phyloP scores from a whole-genome alignment of 2,329 filamentous ascomycete genomes.

The Drechslerella dactyloides region DNA sequence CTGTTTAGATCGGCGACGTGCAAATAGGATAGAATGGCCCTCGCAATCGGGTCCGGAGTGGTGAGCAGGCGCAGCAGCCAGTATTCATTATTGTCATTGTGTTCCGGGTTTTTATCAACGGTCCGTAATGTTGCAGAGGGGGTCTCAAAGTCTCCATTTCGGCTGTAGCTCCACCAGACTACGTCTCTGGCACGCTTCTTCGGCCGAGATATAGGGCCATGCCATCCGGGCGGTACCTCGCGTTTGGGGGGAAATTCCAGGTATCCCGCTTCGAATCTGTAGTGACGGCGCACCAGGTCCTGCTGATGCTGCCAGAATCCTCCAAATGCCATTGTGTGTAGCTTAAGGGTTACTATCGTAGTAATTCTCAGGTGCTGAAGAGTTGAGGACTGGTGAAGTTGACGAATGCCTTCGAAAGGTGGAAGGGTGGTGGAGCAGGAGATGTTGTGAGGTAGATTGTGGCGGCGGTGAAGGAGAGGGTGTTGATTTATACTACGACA shows the following conservation, averaged over 20 bases:
- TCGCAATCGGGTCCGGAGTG: constrained; percentile 32
- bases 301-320: constrained; percentile 8
- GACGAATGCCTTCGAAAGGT: too few species aligned
- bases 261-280: constrained; percentile 11
- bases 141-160: neutral
- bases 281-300: constrained; percentile 18
- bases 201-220: constrained; percentile 23
- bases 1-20: constrained; percentile 35
- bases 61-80: constrained; percentile 21
- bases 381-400: too few species aligned
- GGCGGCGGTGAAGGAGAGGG: neutral
- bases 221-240: constrained; percentile 19
- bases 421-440: too few species aligned
- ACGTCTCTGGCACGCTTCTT: constrained; percentile 6
- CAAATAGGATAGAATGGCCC: constrained; percentile 6
- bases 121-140: neutral
- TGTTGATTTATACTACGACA: neutral
- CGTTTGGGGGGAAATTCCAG: neutral
- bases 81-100: neutral
- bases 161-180: constrained; percentile 24
- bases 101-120: neutral
- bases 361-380: too few species aligned
- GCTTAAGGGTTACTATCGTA: too few species aligned
- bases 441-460: too few species aligned
- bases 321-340: neutral